Conservation (phyloP, 768 basidiomycete genomes). For the Kwoniella dendrophila region DNA sequence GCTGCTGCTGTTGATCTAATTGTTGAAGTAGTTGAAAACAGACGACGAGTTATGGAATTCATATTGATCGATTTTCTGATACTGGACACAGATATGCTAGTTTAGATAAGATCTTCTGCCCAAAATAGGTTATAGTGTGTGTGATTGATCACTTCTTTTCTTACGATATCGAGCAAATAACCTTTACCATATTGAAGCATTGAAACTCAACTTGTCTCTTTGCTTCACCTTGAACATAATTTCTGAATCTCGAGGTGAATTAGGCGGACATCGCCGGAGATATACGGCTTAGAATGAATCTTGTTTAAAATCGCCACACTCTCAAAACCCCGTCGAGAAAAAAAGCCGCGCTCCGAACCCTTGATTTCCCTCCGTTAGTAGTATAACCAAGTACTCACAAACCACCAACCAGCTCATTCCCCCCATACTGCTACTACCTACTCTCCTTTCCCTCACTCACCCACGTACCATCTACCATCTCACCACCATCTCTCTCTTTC, state of each 20-base stretch:
- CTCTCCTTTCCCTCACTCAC: constrained; percentile 21
- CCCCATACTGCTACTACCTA: constrained; percentile 12
- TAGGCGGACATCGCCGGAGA: constrained; percentile 2
- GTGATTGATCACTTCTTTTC: no score
- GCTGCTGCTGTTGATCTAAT: constrained; percentile 7
- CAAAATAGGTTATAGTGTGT: no score
- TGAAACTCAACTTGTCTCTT: no score
- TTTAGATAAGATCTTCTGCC: no score
- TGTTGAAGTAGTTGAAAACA: constrained; percentile 12
- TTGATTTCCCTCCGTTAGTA: constrained; percentile 6
- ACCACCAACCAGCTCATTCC: constrained; percentile 1
- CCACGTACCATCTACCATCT: constrained; percentile 12
- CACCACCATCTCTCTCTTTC: constrained; percentile 22
- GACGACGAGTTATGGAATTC: constrained; percentile 22
- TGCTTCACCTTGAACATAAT: no score
- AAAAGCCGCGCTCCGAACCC: constrained; percentile 22
- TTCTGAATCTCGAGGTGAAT: not conserved
- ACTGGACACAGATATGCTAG: no score
- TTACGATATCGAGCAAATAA: no score
- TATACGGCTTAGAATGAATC: not conserved
- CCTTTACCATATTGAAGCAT: no score
- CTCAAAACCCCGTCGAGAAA: not conserved
- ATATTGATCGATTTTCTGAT: constrained; percentile 7
- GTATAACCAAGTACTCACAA: constrained; percentile 1
- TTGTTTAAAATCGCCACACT: constrained; percentile 3